Evolutionary conservation across 345 rosid species (phyloP).

Genomic region (Punica granatum): DNA sequence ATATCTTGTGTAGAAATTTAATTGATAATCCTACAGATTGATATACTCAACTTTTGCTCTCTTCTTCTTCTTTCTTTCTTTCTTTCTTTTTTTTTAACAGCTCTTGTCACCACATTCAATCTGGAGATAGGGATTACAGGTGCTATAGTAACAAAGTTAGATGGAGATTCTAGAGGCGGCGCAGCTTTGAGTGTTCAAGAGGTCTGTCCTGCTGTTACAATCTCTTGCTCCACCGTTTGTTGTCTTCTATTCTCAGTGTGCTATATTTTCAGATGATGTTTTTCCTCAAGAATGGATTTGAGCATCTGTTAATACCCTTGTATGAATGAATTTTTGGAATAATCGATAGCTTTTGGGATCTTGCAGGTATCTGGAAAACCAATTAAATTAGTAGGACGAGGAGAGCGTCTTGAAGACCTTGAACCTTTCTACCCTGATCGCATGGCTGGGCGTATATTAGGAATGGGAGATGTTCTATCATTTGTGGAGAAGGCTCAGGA

Average conservation of each 20-base stretch:
- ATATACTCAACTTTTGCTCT: background rate
- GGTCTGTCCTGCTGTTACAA: slow-evolving; percentile 34
- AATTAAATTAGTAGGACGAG: slow-evolving; percentile 93
- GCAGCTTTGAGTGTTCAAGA: slow-evolving; percentile 98
- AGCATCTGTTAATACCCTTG: background rate
- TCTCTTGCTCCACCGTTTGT: background rate
- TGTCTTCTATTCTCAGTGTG: background rate
- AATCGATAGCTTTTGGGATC: slow-evolving; percentile 2
- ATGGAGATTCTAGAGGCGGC: slow-evolving; percentile 99
- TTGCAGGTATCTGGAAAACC: slow-evolving; percentile 92
- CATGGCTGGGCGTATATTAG: slow-evolving; percentile 95
- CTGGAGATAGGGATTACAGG: slow-evolving; percentile 98
- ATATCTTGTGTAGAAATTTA: too few relatives aligned
- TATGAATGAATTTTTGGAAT: background rate
- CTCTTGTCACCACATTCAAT: slow-evolving; percentile 89
- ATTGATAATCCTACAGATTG: too few relatives aligned
- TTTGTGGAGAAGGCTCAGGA: slow-evolving; percentile 97
- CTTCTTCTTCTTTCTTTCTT: too few relatives aligned
- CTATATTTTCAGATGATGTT: background rate
- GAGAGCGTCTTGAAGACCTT: slow-evolving; percentile 96
- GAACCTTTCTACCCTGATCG: slow-evolving; percentile 97
- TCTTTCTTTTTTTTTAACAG: too few relatives aligned
- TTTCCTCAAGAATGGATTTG: background rate
- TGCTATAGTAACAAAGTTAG: slow-evolving; percentile 96
- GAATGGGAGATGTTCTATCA: slow-evolving; percentile 98